Evolutionary conservation across 768 basidiomycete species (phyloP), one percentile per base, ranked within the genome.

Genomic region (Gloeopeniophorella convolvens): DNA sequence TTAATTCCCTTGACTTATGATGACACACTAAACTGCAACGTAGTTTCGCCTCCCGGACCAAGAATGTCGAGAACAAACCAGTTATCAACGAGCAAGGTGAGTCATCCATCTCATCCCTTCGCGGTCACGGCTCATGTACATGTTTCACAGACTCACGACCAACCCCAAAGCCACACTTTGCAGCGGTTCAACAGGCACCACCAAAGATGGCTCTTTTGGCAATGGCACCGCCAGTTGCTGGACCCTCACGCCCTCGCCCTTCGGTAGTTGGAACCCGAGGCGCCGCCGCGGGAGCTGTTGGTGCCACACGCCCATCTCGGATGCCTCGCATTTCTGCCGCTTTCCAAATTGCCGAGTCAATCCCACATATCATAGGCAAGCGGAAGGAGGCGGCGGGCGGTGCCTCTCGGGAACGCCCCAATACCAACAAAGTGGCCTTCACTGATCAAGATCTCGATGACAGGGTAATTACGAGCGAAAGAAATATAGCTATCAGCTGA

Each of bases 51-150:
- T 80, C 82, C 31, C 77, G 86, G 32, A 88, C 90, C 16, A 89
- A 89, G 74, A 85, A 90, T 57, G 70, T 93, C 3, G 89, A 91
- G 70, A 92, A 91, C 62, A 83, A 80, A 52, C 83, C 84, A 1
- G 78, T 83, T 20, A 72, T 89, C 23, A 87, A 89, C 56, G 85
- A 89, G 58, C 80, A 79, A 55, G 86, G 88, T 83, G 12, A 27
- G 41, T 15, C n/a, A n/a, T n/a, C n/a, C n/a, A n/a, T n/a, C 6
- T 20, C 3, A 3, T 10, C 13, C 18, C 11, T 5, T 18, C n/a
- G 31, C 23, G 12, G 39, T 31, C 46, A 36, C 24, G 26, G 48
- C 21, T 5, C 7, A 30, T 44, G 46, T 21, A 47, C 39, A 23
- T 45, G 39, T n/a, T 41, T 44, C 26, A 10, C 28, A 84, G 83